Percentiles rank a stretch among this genome's conserved stretches.
phyloP scores from a whole-genome alignment of 192 early-diverging fungal species.

The Funneliformis geosporum region DNA sequence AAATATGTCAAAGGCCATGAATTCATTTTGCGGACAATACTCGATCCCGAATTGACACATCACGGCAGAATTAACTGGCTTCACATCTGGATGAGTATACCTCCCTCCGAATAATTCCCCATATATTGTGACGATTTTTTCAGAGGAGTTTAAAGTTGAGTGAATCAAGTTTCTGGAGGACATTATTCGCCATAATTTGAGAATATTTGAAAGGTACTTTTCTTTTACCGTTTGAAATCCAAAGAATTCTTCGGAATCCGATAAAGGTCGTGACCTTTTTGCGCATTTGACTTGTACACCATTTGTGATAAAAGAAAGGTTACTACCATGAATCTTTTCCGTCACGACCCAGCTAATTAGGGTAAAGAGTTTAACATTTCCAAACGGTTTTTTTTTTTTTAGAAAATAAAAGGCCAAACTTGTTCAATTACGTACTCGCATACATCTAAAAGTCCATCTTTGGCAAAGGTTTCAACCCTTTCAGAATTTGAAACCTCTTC shows the following conservation, averaged over 20 bases:
- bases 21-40: conserved; percentile 12
- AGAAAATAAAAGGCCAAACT: no score
- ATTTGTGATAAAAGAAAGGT: conserved; percentile 11
- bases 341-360: not conserved
- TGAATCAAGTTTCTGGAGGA: not conserved
- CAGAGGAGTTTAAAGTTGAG: not conserved
- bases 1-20: conserved; percentile 8
- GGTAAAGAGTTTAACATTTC: no score
- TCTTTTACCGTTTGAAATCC: not conserved
- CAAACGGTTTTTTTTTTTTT: no score
- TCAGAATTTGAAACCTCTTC: not conserved
- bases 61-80: not conserved
- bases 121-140: not conserved
- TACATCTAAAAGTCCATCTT: not conserved
- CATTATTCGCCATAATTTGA: conserved; percentile 7
- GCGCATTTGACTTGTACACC: conserved; percentile 16
- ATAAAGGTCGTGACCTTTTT: not conserved
- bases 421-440: not conserved
- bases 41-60: conserved; percentile 14
- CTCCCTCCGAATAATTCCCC: conserved; percentile 17
- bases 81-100: not conserved
- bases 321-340: conserved; percentile 10
- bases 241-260: not conserved
- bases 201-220: not conserved
- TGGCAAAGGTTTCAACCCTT: not conserved